phyloP scores from a whole-genome alignment of 164 flowering plant genomes.

The Paratinospora sagittata region DNA sequence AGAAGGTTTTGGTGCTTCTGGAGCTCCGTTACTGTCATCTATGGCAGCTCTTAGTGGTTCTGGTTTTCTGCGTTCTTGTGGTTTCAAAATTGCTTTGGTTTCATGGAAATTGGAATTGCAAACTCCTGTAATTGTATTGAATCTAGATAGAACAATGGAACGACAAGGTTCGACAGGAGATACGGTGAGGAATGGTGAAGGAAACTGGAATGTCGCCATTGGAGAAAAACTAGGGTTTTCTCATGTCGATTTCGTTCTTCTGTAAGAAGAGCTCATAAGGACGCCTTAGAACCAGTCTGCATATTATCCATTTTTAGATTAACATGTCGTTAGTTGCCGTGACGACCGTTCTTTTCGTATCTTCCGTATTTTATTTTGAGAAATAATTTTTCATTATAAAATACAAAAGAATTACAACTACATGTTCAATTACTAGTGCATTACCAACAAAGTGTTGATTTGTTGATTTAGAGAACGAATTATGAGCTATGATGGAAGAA shows the following conservation, averaged over 20 bases:
- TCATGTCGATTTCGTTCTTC: background rate
- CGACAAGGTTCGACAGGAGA: background rate
- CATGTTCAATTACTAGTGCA: no score
- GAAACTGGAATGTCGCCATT: slow-evolving; percentile 13
- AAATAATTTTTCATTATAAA: no score
- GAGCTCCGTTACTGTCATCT: slow-evolving; percentile 29
- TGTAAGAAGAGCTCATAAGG: background rate
- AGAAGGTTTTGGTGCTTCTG: slow-evolving; percentile 32
- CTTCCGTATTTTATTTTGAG: no score
- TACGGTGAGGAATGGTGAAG: slow-evolving; percentile 4
- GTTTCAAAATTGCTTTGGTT: background rate
- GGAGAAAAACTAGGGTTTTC: slow-evolving; percentile 11
- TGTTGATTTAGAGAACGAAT: no score
- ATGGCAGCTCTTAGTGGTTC: slow-evolving; percentile 17
- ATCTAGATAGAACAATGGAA: background rate
- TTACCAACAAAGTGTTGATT: no score
- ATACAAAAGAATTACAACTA: no score
- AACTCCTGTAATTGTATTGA: background rate
- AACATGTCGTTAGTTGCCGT: no score
- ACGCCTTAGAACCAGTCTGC: background rate
- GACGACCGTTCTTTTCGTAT: no score
- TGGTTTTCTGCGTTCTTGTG: background rate
- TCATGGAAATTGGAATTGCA: background rate
- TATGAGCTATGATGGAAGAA: no score
- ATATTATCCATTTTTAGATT: background rate